Conservation (phyloP, 139 green algal species). For the Zygnema circumcarinatum region DNA sequence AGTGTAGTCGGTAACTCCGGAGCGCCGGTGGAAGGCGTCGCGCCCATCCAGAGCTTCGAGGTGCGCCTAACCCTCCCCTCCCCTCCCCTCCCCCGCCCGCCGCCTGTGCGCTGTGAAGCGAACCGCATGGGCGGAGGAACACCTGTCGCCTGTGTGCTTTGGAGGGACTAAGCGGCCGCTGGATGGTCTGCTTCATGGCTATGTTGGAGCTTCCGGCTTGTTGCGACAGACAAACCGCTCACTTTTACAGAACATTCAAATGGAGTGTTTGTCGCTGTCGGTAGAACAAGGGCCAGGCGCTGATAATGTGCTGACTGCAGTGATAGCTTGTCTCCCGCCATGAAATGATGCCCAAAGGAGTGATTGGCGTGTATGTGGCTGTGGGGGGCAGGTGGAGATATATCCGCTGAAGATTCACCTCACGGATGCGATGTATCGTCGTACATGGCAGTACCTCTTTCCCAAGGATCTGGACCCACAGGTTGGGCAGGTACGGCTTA, state of each 20-base stretch:
- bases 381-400: conserved; percentile 26
- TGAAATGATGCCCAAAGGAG: too few relatives aligned
- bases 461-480: too few relatives aligned
- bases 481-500: too few relatives aligned
- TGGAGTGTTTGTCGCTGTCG: too few relatives aligned
- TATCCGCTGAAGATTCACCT: conserved; percentile 47
- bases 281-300: too few relatives aligned
- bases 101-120: neutral
- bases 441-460: conserved; percentile 42
- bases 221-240: too few relatives aligned
- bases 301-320: too few relatives aligned
- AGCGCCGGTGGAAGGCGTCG: conserved; percentile 16
- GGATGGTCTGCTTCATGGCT: neutral
- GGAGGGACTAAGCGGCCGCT: neutral
- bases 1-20: conserved; percentile 18
- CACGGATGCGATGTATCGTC: conserved; percentile 8
- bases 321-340: too few relatives aligned
- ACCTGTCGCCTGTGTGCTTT: neutral
- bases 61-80: conserved; percentile 11
- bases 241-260: too few relatives aligned
- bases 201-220: neutral
- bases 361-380: too few relatives aligned
- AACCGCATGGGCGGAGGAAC: neutral
- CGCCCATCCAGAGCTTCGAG: conserved; percentile 32
- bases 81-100: too few relatives aligned